A percentile compares a stretch with the other conserved stretches of the same genome.
phyloP scores from a whole-genome alignment of 2,329 filamentous ascomycete species.

The Calonectria pauciramosa region DNA sequence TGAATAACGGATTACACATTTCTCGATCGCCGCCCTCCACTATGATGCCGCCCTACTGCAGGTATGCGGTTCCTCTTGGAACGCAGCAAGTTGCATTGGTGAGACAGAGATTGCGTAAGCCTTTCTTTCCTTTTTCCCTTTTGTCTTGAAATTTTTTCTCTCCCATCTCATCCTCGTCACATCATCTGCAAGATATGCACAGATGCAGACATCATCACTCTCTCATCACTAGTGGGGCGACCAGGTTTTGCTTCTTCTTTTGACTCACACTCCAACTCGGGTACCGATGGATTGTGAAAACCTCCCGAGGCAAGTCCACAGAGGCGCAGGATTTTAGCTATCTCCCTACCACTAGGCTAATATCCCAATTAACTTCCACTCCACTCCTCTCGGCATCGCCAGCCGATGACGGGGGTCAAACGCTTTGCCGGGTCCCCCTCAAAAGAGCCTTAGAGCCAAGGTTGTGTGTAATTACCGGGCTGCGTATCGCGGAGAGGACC shows the following conservation, averaged over 20 bases:
- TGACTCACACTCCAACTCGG: not conserved
- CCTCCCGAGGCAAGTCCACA: not conserved
- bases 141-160: not conserved
- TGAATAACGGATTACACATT: constrained; percentile 14
- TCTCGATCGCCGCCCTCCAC: not conserved
- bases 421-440: not conserved
- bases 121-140: not conserved
- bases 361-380: not conserved
- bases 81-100: constrained; percentile 1
- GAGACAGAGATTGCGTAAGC: constrained; percentile 23
- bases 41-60: not conserved
- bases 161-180: not conserved
- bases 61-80: constrained; percentile 18
- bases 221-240: not conserved
- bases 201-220: not conserved
- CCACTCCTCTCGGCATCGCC: not conserved
- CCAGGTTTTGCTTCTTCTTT: not conserved
- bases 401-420: not conserved
- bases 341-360: not conserved
- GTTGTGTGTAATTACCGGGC: not conserved
- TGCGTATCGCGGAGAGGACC: not conserved
- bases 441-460: not conserved
- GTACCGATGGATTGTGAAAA: not conserved
- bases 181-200: not conserved
- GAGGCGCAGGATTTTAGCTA: constrained; percentile 5